phyloP scores from a whole-genome alignment of 768 basidiomycete species.

The Cubamyces lactineus region DNA sequence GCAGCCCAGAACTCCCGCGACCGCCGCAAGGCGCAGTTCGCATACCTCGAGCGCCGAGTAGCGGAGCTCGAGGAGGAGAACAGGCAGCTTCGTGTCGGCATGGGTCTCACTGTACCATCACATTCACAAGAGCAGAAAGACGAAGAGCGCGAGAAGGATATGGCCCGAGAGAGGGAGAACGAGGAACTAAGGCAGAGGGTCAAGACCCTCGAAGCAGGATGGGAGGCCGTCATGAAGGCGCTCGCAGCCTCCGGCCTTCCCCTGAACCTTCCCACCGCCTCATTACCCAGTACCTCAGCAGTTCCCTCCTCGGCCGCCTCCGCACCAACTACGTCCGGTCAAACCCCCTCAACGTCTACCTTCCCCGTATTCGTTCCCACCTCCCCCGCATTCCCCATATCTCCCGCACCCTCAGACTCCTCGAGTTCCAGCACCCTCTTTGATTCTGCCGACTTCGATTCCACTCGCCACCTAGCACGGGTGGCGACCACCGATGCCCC shows the following conservation, averaged over 20 bases:
- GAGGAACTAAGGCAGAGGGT: slow-evolving; percentile 76
- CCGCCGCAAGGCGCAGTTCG: slow-evolving; percentile 85
- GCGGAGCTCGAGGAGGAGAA: slow-evolving; percentile 87
- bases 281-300: slow-evolving; percentile 35
- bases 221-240: slow-evolving; percentile 80
- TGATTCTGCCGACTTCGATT: slow-evolving; percentile 46
- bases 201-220: slow-evolving; percentile 77
- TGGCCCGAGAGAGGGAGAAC: slow-evolving; percentile 64
- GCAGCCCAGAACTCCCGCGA: slow-evolving; percentile 94
- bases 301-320: slow-evolving; percentile 28
- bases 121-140: slow-evolving; percentile 31
- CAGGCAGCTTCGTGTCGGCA: slow-evolving; percentile 64
- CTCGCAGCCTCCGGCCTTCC: slow-evolving; percentile 70
- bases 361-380: slow-evolving; percentile 38
- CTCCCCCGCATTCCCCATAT: slow-evolving; percentile 40
- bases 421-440: slow-evolving; percentile 33
- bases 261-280: slow-evolving; percentile 42
- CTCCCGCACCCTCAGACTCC: slow-evolving; percentile 40
- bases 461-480: slow-evolving; percentile 99
- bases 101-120: slow-evolving; percentile 29
- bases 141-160: slow-evolving; percentile 42
- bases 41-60: slow-evolving; percentile 93
- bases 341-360: slow-evolving; percentile 33
- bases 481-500: slow-evolving; percentile 77
- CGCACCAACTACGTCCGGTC: slow-evolving; percentile 28